Evolutionary conservation across 768 basidiomycete genomes (phyloP), one percentile per base, ranked within the genome.

Genomic region (Boletus pseudo-olivaceus): DNA sequence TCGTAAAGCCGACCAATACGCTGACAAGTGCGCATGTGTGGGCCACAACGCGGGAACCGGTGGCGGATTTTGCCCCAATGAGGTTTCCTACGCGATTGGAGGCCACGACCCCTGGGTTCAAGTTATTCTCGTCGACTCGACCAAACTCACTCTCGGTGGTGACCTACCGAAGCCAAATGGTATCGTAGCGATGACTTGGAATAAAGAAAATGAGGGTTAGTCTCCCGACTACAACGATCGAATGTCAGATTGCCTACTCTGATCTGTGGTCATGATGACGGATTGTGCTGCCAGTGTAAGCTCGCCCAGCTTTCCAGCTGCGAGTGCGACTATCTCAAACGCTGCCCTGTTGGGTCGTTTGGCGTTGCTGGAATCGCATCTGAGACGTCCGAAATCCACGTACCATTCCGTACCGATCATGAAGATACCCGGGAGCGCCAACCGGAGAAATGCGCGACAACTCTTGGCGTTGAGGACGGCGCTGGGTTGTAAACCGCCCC

Each of bases 361-460:
- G 32, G 34, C 44, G 8, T n/a, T n/a, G 4, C n/a, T 26, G 26
- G 11, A 34, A 12, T 6, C 33, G 14, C 14, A 45, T 4, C 12
- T 2, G 19, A 15, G 33, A 30, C 29, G 26, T 50, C 27, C 33
- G 37, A 32, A 3, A 29, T 17, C 7, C 55, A 50, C 76, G 50
- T 62, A 88, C 88, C 88, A 91, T 73, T 91, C 89, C 4, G 87
- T 88, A 20, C 85, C 86, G 29, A 89, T 80, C 87, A 89, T 89
- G 27, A 88, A 61, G 41, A 90, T 87, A 0, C 88, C 89, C 0
- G 88, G 87, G n/a, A 90, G 61, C 0, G 87, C 88, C 40, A 90
- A 77, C 49, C 76, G 77, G 27, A 87, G 75, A 67, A 90, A 90
- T 20, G 63, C 63, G 35, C 73, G 56, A 57, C 87, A 88, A 58